Evolutionary conservation across 345 rosid genomes (phyloP).

Genomic region (Eucalyptus brandiana): DNA sequence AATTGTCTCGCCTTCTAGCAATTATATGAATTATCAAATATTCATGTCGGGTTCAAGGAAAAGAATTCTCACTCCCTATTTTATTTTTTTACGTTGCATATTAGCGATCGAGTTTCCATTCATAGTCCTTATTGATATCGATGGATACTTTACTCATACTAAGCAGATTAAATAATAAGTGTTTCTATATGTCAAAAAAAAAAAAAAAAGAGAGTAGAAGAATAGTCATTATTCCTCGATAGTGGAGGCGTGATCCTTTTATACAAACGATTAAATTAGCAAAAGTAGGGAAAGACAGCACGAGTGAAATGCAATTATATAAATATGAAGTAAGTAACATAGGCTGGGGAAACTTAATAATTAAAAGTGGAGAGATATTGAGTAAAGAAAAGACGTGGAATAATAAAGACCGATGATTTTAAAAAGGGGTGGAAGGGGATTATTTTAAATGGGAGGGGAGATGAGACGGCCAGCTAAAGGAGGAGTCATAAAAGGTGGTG

Average conservation of each 20-base stretch:
- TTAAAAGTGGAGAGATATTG: neutral
- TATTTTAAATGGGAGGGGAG: neutral
- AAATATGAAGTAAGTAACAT: neutral
- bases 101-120: accelerated
- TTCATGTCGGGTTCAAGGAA: neutral
- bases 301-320: neutral
- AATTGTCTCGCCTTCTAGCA: neutral
- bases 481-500: neutral
- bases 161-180: accelerated
- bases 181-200: neutral
- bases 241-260: neutral
- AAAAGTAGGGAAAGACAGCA: neutral
- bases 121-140: accelerated
- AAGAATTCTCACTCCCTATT: neutral
- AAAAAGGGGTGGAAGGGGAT: neutral
- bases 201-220: too few species aligned
- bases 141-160: neutral
- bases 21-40: neutral
- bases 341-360: neutral
- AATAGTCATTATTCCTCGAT: neutral
- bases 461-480: neutral
- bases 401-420: neutral
- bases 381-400: neutral
- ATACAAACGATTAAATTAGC: neutral
- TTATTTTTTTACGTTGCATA: neutral